Evolutionary conservation across 2,329 filamentous ascomycete genomes (phyloP).

Genomic region (Leptographium wingfieldii): DNA sequence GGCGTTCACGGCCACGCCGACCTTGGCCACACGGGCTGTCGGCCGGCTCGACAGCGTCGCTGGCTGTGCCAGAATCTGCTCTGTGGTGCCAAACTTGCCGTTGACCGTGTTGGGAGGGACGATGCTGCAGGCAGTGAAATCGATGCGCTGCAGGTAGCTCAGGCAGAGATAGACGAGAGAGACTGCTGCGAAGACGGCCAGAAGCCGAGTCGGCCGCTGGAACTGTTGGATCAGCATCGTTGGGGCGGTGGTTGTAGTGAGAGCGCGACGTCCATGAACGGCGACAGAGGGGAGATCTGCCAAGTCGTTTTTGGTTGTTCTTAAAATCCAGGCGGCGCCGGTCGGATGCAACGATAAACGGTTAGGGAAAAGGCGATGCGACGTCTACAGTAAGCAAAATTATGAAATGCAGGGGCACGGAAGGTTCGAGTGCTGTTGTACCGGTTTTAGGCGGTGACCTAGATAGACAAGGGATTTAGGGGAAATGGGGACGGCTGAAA

Average conservation of each 20-base stretch:
- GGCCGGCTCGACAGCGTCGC: conserved; percentile 1
- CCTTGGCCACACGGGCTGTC: conserved; percentile 9
- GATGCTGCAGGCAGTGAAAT: conserved; percentile 5
- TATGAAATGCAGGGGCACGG: background rate
- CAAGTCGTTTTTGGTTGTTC: background rate
- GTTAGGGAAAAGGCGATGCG: background rate
- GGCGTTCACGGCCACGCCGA: conserved; percentile 17
- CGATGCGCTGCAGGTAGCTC: conserved; percentile 10
- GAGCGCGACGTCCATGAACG: background rate
- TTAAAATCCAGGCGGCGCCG: background rate
- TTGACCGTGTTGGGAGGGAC: conserved; percentile 1
- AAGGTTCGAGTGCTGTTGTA: too few species aligned
- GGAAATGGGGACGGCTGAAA: too few species aligned
- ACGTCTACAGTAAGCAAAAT: background rate
- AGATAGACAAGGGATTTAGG: too few species aligned
- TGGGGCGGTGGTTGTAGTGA: background rate
- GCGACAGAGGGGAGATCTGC: background rate
- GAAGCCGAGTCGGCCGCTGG: conserved; percentile 13
- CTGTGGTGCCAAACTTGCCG: conserved; percentile 5
- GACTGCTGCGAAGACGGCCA: conserved; percentile 6
- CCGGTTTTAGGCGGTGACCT: too few species aligned
- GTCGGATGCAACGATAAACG: background rate
- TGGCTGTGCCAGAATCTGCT: background rate
- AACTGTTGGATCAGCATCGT: conserved; percentile 12
- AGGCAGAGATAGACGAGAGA: conserved; percentile 10